These are phyloP conservation scores for Liriodendron chinense DNA, from an alignment of 164 flowering plant genomes.

Conservation along the genomic window DNA sequence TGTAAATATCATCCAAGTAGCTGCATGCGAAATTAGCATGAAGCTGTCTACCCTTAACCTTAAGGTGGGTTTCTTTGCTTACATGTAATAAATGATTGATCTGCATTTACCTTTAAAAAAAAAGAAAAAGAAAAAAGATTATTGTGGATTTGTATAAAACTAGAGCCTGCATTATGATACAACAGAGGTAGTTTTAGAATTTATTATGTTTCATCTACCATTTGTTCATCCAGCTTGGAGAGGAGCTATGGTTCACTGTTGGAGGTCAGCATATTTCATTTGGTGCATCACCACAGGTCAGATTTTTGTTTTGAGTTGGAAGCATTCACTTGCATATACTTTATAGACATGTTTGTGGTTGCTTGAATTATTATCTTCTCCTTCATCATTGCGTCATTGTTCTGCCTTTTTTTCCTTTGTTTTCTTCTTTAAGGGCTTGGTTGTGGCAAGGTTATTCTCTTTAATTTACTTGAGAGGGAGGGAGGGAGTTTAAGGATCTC, in stretches of 20 bases:
- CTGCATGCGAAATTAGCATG: not conserved
- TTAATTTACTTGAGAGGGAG: no score
- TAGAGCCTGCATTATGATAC: not conserved
- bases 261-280: slow-evolving; percentile 96
- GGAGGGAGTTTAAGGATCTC: no score
- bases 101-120: no score
- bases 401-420: no score
- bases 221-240: slow-evolving; percentile 64
- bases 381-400: not conserved
- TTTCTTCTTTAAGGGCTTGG: no score
- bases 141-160: not conserved
- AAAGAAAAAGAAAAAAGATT: no score
- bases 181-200: not conserved
- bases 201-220: not conserved
- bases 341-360: not conserved
- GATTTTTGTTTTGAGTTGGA: not conserved
- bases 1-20: not conserved
- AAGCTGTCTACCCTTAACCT: not conserved
- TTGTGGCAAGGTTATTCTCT: no score
- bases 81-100: not conserved
- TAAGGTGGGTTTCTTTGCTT: not conserved
- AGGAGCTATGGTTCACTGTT: slow-evolving; percentile 75
- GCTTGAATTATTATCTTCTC: not conserved
- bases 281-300: slow-evolving; percentile 98
- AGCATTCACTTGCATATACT: not conserved